Evolutionary conservation across 495 filamentous ascomycete genomes (phyloP), one percentile per base, ranked within the genome.

Genomic region (Aspergillus steynii): DNA sequence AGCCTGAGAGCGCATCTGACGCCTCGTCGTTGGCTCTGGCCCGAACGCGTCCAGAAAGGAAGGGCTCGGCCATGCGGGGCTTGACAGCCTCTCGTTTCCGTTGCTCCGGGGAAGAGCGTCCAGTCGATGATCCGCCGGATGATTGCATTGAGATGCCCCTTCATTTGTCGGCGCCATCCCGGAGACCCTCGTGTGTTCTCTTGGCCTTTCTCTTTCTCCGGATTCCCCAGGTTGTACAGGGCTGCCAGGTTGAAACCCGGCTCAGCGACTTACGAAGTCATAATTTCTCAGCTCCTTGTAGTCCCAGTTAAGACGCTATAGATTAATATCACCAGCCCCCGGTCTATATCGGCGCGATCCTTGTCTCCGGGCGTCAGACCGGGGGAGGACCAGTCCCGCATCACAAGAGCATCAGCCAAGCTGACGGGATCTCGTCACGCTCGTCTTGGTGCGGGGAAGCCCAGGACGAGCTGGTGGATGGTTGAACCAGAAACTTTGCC

Each of bases 1-100:
- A 20, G 20, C 20, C 20, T 20, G 20, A 20, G 20, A 20, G 20
- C 20, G 20, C 20, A 20, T 20, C 20, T 20, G 20, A 20, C 20
- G 20, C 20, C 20, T 20, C 20, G 20, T 20, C 20, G 20, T 20
- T 34, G 31, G 31, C 31, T 34, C 31, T 62, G 57, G 46, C 47
- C 62, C 61, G 53, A 54, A 64, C 53, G 60, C 63, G 60, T 42
- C 60, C 37, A 56, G 29, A 68, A 64, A 53, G 60, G 60, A 67
- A 67, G 65, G 61, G 46, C 65, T 74, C 70, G 73, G 74, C 67
- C 68, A 74, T 78, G 73, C 71, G 74, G 74, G 77, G 73, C 62
- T 58, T 65, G 66, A 61, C 66, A 60, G 60, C 42, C 59, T 65
- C 49, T 52, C 61, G 55, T 70, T 76, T 79, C 77, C 77, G 75